Percentiles rank a stretch among this genome's conserved stretches.
phyloP scores from a whole-genome alignment of 2,329 filamentous ascomycete species.

The Sclerotinia minor region DNA sequence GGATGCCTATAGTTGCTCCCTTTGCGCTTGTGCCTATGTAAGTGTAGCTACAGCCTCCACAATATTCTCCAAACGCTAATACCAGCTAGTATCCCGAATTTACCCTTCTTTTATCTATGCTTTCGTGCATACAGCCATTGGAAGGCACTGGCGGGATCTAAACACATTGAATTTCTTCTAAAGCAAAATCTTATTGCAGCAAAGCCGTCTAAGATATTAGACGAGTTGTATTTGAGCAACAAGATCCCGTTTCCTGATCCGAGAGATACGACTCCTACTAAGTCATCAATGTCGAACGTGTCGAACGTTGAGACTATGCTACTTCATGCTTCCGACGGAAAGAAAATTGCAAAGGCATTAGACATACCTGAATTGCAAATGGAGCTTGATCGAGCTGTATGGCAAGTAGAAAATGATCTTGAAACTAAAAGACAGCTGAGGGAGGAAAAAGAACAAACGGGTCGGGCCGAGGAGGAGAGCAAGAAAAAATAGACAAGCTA shows the following conservation, averaged over 20 bases:
- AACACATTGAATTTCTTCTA: conserved; percentile 79
- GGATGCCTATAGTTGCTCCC: conserved; percentile 80
- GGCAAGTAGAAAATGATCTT: conserved; percentile 61
- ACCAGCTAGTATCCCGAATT: conserved; percentile 71
- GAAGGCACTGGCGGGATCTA: conserved; percentile 80
- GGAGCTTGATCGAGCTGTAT: conserved; percentile 73
- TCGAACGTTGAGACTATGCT: conserved; percentile 45
- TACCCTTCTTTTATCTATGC: conserved; percentile 94
- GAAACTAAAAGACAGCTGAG: conserved; percentile 34
- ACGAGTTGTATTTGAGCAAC: conserved; percentile 64
- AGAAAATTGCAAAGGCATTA: conserved; percentile 59
- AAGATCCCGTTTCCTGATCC: conserved; percentile 29
- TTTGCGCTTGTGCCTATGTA: conserved; percentile 85
- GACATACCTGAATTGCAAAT: conserved; percentile 68
- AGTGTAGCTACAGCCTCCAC: conserved; percentile 43
- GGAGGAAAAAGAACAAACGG: conserved; percentile 34
- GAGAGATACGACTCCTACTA: background rate
- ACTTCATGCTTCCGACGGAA: conserved; percentile 54
- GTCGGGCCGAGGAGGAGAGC: conserved; percentile 28
- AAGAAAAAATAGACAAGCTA: conserved; percentile 29
- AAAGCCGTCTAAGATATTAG: conserved; percentile 66
- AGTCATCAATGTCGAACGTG: conserved; percentile 26
- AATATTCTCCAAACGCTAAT: conserved; percentile 7
- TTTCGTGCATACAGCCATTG: conserved; percentile 93
- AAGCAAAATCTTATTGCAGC: conserved; percentile 68